These are phyloP conservation scores for Plenodomus lindquistii DNA, from an alignment of 2,329 filamentous ascomycete genomes.

Conservation along the genomic window DNA sequence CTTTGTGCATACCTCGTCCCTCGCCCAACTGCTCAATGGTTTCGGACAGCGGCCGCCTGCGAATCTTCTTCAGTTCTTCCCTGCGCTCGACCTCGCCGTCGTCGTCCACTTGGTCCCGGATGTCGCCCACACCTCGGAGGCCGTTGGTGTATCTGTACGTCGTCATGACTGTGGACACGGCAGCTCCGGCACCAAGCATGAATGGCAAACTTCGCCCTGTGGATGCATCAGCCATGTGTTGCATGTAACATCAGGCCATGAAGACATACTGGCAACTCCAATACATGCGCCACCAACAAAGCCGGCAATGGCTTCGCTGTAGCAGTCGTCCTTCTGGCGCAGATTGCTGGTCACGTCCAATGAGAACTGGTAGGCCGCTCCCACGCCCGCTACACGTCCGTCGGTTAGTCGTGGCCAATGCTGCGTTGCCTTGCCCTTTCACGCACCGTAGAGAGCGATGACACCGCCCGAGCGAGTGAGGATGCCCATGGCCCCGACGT, in stretches of 20 bases:
- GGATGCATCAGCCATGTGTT: constrained; percentile 20
- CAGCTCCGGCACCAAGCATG: constrained; percentile 69
- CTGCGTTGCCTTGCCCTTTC: too few species aligned
- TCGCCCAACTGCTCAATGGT: constrained; percentile 82
- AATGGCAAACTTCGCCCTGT: constrained; percentile 68
- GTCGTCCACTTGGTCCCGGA: constrained; percentile 59
- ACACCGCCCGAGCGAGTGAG: constrained; percentile 78
- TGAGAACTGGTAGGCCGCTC: constrained; percentile 77
- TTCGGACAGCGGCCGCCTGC: constrained; percentile 75
- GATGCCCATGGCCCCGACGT: constrained; percentile 78
- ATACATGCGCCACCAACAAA: constrained; percentile 74
- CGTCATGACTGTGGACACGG: constrained; percentile 61
- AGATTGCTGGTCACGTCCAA: constrained; percentile 79
- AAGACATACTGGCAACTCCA: constrained; percentile 69
- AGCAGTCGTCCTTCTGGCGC: constrained; percentile 78
- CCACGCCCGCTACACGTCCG: constrained; percentile 66
- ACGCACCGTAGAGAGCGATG: constrained; percentile 69
- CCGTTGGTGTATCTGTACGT: constrained; percentile 71
- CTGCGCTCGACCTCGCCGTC: constrained; percentile 77
- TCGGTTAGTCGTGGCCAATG: constrained; percentile 30
- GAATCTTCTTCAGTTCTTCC: constrained; percentile 72
- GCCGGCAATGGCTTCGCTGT: constrained; percentile 74
- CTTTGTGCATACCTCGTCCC: constrained; percentile 69
- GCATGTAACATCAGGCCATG: neutral
- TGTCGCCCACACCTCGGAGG: constrained; percentile 53